Evolutionary conservation across 2,329 filamentous ascomycete species (phyloP), one percentile per base, ranked within the genome.

Genomic region (Orbilia oligospora): DNA sequence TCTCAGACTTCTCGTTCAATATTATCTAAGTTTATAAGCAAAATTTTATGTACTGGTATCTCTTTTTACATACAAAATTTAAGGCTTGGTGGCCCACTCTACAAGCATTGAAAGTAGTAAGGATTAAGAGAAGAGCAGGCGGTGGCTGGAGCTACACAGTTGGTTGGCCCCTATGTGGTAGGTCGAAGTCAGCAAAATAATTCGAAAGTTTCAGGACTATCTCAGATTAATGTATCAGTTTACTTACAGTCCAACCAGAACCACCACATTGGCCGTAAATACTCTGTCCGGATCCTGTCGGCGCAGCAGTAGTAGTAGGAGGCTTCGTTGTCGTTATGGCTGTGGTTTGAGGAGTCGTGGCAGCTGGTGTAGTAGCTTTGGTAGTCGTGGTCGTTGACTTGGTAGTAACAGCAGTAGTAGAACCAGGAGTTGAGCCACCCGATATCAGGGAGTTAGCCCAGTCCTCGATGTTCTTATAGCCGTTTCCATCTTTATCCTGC

Each of bases 361-460:
- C 49, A 46, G 36, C 24, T 20, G 46, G 27, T 9, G 71, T 76
- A 30, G 71, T 76, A n/a, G 72, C 61, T 16, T 24, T 76, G 4
- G 66, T 58, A 9, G 66, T 53, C 5, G 66, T 76, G 6, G 72
- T 76, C 9, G 68, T 64, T 14, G 68, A 46, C 30, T 18, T 64
- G 5, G 53, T 30, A 16, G 67, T 49, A 12, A 9, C 12, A 12
- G 33, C 56, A 22, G 73, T 67, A 10, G 63, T 75, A 4, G 51
- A 22, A 2, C 49, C 33, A 38, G 36, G 24, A 33, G 33, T 36
- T 0, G 53, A 51, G 6, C 73, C 66, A 46, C 61, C 58, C 44
- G 22, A 81, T 10, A 87, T 84, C 33, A 88, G 82, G 10, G 86
- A 87, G 79, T 88, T 88, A 18, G 87, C 85, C 82, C 87, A 88